phyloP scores from a whole-genome alignment of 306 rosid species.

The Ziziphus jujuba region DNA sequence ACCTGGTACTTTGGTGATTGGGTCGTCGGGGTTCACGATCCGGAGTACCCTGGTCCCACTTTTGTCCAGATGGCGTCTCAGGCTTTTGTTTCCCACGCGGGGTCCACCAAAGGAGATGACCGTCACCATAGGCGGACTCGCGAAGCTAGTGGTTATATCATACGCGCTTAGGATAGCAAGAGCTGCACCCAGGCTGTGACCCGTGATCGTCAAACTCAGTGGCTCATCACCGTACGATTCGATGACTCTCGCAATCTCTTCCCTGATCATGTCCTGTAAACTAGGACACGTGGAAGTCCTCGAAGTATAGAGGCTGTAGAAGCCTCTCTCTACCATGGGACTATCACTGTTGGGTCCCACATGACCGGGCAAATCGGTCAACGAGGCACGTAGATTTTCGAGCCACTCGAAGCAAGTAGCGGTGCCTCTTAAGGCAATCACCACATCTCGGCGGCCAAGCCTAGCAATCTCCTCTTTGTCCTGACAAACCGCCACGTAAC shows the following conservation, averaged over 20 bases:
- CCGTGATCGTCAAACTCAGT: conserved; percentile 61
- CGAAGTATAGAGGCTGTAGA: conserved; percentile 56
- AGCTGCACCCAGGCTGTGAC: conserved; percentile 74
- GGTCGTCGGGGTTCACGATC: conserved; percentile 21
- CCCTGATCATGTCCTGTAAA: conserved; percentile 42
- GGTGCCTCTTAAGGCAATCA: conserved; percentile 59
- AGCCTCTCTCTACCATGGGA: conserved; percentile 68
- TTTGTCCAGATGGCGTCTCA: background rate
- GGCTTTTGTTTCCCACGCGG: conserved; percentile 16
- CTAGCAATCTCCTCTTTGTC: conserved; percentile 54
- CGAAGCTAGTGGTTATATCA: conserved; percentile 11
- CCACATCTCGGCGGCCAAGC: conserved; percentile 63
- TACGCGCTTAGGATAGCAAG: conserved; percentile 45
- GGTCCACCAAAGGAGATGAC: conserved; percentile 24
- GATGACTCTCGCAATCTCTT: conserved; percentile 43
- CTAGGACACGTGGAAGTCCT: conserved; percentile 9
- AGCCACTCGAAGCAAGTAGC: conserved; percentile 69
- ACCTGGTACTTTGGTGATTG: conserved; percentile 14
- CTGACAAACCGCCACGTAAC: conserved; percentile 63
- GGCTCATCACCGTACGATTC: conserved; percentile 37
- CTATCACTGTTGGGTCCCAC: background rate
- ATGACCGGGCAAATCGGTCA: conserved; percentile 26
- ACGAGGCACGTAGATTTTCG: conserved; percentile 54
- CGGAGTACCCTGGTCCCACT: conserved; percentile 20
- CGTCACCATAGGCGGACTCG: conserved; percentile 13